Evolutionary conservation across 2,329 filamentous ascomycete species (phyloP), one percentile per base, ranked within the genome.

Genomic region (Aspergillus ochraceoroseus): DNA sequence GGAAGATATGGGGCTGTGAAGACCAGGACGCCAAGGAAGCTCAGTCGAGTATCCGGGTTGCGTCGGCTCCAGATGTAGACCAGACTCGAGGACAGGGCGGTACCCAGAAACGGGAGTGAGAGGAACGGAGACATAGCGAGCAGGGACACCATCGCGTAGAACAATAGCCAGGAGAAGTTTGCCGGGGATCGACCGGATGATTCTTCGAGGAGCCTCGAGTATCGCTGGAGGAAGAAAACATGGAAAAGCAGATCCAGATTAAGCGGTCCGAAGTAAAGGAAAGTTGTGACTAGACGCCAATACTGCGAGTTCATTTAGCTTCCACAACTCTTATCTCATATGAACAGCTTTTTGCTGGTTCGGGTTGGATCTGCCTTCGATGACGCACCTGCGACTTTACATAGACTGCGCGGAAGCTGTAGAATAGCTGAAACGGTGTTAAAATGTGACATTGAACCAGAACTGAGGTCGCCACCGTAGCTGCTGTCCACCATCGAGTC

Each of bases 51-150:
- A 49, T 95, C 87, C 0, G 92, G 90, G 62, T 98, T 96, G 42
- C 90, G 82, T 38, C 92, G 79, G 48, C 88, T 92, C 92, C 92
- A 98, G 57, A 98, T 95, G 65, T 98, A 98, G 41, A 96, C 90
- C 46, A 98, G 74, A 4, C 87, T 95, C 34, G 87, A 94, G 3
- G 87, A 94, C 9, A 98, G 76, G 1, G 90, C 86, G 28, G 89
- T 87, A n/a, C 92, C 92, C 7, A 98, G 78, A 64, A 95, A 98
- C 1, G 87, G 87, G 72, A 96, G 87, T 17, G 84, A 88, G 34
- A 95, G 83, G 47, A 95, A 73, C 1, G 90, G 89, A 30, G 89
- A 92, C 27, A 96, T 73, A 29, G 80, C 70, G 40, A 96, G 77
- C 12, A 98, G 79, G 42, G 83, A 84, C 2, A 79, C 76, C 62